Evolutionary conservation across 192 early-diverging fungal genomes (phyloP), one percentile per base, ranked within the genome.

Genomic region (Entophlyctis helioformis): DNA sequence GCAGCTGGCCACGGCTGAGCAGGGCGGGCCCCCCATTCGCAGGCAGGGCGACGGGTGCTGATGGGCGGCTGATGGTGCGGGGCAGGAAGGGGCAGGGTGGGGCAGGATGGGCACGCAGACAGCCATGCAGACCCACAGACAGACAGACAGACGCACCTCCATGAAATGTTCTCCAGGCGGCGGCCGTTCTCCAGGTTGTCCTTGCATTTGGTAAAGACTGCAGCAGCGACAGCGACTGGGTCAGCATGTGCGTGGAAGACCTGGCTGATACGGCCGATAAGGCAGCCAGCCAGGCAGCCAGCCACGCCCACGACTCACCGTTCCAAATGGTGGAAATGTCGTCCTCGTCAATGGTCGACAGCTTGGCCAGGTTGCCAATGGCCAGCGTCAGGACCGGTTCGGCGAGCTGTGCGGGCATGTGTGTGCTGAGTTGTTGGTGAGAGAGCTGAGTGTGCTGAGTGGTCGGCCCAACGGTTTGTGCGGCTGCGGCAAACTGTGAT

Each of bases 161-260:
- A 66, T 31, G 38, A 44, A 24, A 66, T 46, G 48, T 66, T 66
- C 36, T 66, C 63, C 27, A 66, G 40, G 22, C 63, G 40, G 32
- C 53, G 53, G 22, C 63, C 63, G 35, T 66, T 66, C 33, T 66
- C 63, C 32, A 66, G 43, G 39, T 60, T 66, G 42, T 66, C 63
- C 35, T 66, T 66, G 46, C 63, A 66, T 38, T 66, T 66, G 2
- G 63, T 66, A 42, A 66, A 62, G 51, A 66, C 56, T 53, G 22
- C 4, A 37, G 23, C 4, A 19, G 13, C 16, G 43, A 29, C 6
- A 8, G 20, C 12, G 26, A 44, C 6, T 18, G 6, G 29, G 16
- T 38, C 18, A 44, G 26, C 6, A 32, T 6, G 16, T 25, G 27
- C 37, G 32, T 44, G 27, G 8, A 8, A 25, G 29, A 31, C 29